Evolutionary conservation across 768 basidiomycete genomes (phyloP).

Genomic region (Leccinum uliginosum): DNA sequence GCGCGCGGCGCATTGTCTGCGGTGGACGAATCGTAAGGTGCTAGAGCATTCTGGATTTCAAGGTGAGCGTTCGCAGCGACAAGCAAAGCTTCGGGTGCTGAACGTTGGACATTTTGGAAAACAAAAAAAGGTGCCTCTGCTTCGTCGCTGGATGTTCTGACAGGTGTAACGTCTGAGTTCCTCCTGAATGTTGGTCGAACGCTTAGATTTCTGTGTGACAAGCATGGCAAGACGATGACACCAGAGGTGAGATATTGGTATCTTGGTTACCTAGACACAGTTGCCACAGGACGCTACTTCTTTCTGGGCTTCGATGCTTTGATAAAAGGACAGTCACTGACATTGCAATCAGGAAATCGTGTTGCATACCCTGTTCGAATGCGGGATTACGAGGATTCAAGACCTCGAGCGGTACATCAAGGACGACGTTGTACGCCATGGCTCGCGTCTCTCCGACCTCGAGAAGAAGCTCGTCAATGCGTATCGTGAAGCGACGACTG

Average conservation of each 20-base stretch:
- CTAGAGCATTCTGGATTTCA: conserved; percentile 92
- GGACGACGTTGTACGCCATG: conserved; percentile 85
- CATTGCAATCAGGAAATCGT: conserved; percentile 74
- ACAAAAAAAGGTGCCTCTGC: conserved; percentile 59
- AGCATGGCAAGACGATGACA: conserved; percentile 74
- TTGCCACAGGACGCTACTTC: not conserved
- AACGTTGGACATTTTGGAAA: conserved; percentile 1
- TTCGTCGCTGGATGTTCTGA: conserved; percentile 70
- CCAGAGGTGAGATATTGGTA: conserved; percentile 63
- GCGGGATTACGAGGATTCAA: conserved; percentile 70
- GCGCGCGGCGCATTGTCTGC: conserved; percentile 59
- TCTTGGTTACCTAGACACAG: not conserved
- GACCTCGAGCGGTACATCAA: conserved; percentile 84
- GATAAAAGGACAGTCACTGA: conserved; percentile 6
- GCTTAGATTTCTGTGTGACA: conserved; percentile 77
- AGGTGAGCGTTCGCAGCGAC: conserved; percentile 44
- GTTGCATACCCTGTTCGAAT: conserved; percentile 86
- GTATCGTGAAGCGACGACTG: conserved; percentile 64
- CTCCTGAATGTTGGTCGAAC: conserved; percentile 83
- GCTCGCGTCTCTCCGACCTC: conserved; percentile 67
- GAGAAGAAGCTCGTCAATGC: conserved; percentile 84
- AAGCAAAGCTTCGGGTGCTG: not conserved
- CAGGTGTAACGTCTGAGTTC: conserved; percentile 76
- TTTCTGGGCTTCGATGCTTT: not conserved
- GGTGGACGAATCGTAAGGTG: conserved; percentile 72